Evolutionary conservation across 441 rosid species (phyloP).

Genomic region (Corymbia calophylla): DNA sequence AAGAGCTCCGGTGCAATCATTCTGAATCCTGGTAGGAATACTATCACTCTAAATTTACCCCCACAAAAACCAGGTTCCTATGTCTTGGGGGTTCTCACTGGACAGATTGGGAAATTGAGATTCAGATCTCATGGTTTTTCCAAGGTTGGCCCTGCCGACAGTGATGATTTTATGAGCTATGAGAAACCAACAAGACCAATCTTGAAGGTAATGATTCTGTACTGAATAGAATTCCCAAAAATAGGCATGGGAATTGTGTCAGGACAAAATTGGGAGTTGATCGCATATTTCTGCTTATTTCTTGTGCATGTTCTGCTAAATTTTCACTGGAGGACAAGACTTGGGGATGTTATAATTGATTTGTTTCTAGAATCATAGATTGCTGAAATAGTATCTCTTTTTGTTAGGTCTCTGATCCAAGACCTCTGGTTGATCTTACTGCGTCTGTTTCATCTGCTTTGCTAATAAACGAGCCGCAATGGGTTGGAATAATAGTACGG

Average conservation of each 20-base stretch:
- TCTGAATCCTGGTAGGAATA: slow-evolving; percentile 71
- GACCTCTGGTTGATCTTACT: slow-evolving; percentile 93
- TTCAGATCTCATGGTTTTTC: slow-evolving; percentile 98
- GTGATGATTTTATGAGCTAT: slow-evolving; percentile 96
- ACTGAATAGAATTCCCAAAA: neutral
- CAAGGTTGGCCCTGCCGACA: slow-evolving; percentile 93
- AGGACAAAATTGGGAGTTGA: neutral
- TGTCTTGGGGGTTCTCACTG: slow-evolving; percentile 93
- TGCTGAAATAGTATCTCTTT: slow-evolving; percentile 13
- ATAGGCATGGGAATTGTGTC: neutral
- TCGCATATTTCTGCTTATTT: neutral
- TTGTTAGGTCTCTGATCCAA: slow-evolving; percentile 79
- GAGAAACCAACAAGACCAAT: slow-evolving; percentile 96
- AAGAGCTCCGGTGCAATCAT: slow-evolving; percentile 64
- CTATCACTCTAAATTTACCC: slow-evolving; percentile 64
- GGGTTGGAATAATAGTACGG: slow-evolving; percentile 74
- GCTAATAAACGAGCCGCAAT: slow-evolving; percentile 90
- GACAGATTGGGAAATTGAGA: slow-evolving; percentile 91
- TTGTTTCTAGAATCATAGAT: neutral
- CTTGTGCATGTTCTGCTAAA: neutral
- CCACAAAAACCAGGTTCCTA: slow-evolving; percentile 97
- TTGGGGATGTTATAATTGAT: neutral
- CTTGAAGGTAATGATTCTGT: slow-evolving; percentile 56
- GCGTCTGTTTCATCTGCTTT: slow-evolving; percentile 87
- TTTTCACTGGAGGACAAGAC: neutral